Evolutionary conservation across 2,329 filamentous ascomycete genomes (phyloP).

Genomic region (Epichloe scottii): DNA sequence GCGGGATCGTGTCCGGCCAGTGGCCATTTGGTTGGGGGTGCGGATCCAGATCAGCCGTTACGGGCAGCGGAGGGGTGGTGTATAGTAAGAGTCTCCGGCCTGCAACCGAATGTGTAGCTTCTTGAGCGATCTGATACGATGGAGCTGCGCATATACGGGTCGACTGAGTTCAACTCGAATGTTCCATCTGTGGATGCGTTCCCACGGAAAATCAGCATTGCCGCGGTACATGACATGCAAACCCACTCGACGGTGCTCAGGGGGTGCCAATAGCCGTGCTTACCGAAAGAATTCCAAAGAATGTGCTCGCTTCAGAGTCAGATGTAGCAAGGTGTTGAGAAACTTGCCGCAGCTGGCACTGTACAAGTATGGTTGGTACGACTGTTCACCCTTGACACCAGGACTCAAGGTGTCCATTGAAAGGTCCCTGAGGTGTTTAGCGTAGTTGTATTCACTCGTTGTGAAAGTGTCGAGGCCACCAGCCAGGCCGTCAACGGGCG

Average conservation of each 20-base stretch:
- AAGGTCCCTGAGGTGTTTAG: slow-evolving; percentile 41
- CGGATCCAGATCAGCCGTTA: slow-evolving; percentile 13
- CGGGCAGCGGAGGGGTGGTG: slow-evolving; percentile 34
- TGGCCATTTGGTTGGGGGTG: slow-evolving; percentile 23
- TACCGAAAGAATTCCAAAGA: slow-evolving; percentile 45
- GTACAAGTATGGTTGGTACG: slow-evolving; percentile 42
- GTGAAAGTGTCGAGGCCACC: slow-evolving; percentile 48
- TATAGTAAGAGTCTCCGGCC: slow-evolving; percentile 41
- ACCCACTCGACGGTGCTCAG: background rate
- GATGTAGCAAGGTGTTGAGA: slow-evolving; percentile 45
- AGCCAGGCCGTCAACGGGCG: slow-evolving; percentile 43
- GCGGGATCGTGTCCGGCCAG: slow-evolving; percentile 16
- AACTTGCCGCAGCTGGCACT: slow-evolving; percentile 48
- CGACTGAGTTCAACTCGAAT: slow-evolving; percentile 50
- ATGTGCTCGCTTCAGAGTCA: slow-evolving; percentile 42
- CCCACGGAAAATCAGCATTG: slow-evolving; percentile 2
- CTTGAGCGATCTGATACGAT: slow-evolving; percentile 38
- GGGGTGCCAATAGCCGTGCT: slow-evolving; percentile 9
- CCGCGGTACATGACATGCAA: background rate
- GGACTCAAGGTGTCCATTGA: slow-evolving; percentile 42
- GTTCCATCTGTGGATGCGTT: slow-evolving; percentile 38
- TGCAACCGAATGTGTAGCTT: slow-evolving; percentile 48
- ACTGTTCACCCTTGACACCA: slow-evolving; percentile 38
- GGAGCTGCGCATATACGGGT: slow-evolving; percentile 43
- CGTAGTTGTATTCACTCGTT: slow-evolving; percentile 52